A percentile compares a stretch with the other conserved stretches of the same genome.
phyloP scores from a whole-genome alignment of 2,329 filamentous ascomycete species.

The Fusarium guadeloupense region DNA sequence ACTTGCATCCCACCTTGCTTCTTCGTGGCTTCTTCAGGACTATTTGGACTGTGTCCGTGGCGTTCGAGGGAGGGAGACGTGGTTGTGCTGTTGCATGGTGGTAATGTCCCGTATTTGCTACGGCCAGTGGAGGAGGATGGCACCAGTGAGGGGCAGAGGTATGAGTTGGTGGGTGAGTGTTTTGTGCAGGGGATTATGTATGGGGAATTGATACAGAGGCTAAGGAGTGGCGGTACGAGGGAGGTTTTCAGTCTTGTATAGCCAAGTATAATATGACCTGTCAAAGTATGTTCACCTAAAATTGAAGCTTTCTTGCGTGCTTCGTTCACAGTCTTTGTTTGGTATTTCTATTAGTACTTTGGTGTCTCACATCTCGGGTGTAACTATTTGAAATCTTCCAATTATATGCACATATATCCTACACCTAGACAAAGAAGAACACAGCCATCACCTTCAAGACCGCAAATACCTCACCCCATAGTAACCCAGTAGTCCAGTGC shows the following conservation, averaged over 20 bases:
- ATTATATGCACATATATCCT: too few relatives aligned
- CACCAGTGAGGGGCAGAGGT: not conserved
- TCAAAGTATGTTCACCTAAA: too few relatives aligned
- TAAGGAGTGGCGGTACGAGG: not conserved
- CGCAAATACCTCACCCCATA: constrained; percentile 15
- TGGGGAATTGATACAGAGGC: constrained; percentile 4
- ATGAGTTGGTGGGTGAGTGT: constrained; percentile 24
- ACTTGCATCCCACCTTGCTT: constrained; percentile 18
- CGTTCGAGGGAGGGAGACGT: constrained; percentile 14
- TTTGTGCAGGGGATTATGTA: constrained; percentile 28
- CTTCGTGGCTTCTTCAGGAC: constrained; percentile 9
- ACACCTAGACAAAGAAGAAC: too few relatives aligned
- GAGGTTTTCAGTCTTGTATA: constrained; percentile 8
- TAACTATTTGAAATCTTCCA: too few relatives aligned
- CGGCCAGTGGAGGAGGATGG: not conserved
- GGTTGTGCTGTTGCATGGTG: constrained; percentile 17
- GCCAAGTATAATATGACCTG: too few relatives aligned
- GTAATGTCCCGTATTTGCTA: constrained; percentile 24
- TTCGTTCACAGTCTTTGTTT: too few relatives aligned
- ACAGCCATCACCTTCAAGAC: too few relatives aligned
- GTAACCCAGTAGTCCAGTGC: constrained; percentile 19
- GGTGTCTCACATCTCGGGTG: too few relatives aligned
- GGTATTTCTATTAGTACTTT: too few relatives aligned
- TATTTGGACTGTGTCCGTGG: constrained; percentile 30
- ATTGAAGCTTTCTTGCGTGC: too few relatives aligned